Percentiles rank a stretch among this genome's conserved stretches.
Evolutionary conservation across 176 grass and related monocot species (phyloP).

Genomic region (Dactylis glomerata): DNA sequence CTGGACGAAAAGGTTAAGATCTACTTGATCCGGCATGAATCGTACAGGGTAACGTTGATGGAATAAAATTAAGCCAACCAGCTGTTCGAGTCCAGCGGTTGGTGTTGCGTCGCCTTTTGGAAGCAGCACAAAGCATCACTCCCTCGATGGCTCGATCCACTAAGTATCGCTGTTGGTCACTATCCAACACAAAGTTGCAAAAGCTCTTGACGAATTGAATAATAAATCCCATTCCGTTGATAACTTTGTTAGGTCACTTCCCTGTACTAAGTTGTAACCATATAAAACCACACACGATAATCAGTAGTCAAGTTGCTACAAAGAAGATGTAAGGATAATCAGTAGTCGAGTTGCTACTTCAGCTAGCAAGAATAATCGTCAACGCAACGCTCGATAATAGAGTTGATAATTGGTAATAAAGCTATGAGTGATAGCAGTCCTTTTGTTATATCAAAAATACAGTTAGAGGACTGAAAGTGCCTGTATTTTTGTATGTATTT

Average conservation of each 20-base stretch:
- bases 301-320: background rate
- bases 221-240: background rate
- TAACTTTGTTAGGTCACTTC: background rate
- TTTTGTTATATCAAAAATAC: no score
- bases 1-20: background rate
- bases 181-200: constrained; percentile 7
- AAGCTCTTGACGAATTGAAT: background rate
- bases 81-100: background rate
- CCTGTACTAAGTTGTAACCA: background rate
- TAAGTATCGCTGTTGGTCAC: background rate
- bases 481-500: background rate
- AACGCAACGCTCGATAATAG: background rate
- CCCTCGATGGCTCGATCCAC: background rate
- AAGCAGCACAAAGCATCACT: constrained; percentile 30
- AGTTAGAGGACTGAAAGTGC: background rate
- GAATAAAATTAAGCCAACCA: constrained; percentile 15
- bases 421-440: background rate
- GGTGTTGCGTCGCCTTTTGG: constrained; percentile 29
- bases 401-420: constrained; percentile 23
- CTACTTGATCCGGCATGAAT: constrained; percentile 10
- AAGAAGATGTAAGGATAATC: background rate
- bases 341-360: background rate
- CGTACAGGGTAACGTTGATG: constrained; percentile 1
- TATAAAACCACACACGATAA: background rate
- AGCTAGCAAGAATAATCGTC: background rate